Evolutionary conservation across 768 basidiomycete genomes (phyloP), one percentile per base, ranked within the genome.

Genomic region (Pisolithus orientalis): DNA sequence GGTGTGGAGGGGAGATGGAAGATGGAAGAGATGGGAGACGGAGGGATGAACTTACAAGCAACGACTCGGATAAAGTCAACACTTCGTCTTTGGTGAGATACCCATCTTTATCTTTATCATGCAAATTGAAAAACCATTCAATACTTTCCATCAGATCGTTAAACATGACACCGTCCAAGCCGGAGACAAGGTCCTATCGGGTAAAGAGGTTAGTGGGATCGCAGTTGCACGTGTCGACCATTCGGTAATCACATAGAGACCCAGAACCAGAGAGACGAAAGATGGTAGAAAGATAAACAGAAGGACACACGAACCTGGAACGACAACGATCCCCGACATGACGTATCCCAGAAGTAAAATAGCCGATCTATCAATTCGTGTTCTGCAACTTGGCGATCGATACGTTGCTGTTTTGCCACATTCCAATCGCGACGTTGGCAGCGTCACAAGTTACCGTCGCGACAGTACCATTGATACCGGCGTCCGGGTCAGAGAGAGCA

Each of bases 131-230:
- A 72, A 98, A 95, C 95, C 95, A 99, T 66, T 96, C 91, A 61
- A 98, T 95, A 59, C 91, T 95, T 52, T 94, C 90, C 96, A 98
- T 97, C 58, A 99, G 72, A 67, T 97, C 96, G 57, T 91, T 94
- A 72, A 90, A 88, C 82, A 97, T 90, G 43, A 96, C 89, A 2
- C 86, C 86, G 59, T 96, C 87, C 46, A 98, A 74, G 1, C 96
- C 95, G 28, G 75, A 78, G 9, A 98, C 85, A 11, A 98, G 74
- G 65, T 98, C 94, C 90, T 97, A 63, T 16, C 53, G 42, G 5
- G 28, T 29, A 5, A 29, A 29, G 28, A 7, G 5, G 28, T 29
- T 29, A 29, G 7, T 29, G 28, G 7, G 28, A 1, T 7, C 28
- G 28, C 28, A 29, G 28, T 29, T 29, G 28, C 28, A 29, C 28